Evolutionary conservation across 2,329 filamentous ascomycete genomes (phyloP).

Genomic region (Chaetomium strumarium): DNA sequence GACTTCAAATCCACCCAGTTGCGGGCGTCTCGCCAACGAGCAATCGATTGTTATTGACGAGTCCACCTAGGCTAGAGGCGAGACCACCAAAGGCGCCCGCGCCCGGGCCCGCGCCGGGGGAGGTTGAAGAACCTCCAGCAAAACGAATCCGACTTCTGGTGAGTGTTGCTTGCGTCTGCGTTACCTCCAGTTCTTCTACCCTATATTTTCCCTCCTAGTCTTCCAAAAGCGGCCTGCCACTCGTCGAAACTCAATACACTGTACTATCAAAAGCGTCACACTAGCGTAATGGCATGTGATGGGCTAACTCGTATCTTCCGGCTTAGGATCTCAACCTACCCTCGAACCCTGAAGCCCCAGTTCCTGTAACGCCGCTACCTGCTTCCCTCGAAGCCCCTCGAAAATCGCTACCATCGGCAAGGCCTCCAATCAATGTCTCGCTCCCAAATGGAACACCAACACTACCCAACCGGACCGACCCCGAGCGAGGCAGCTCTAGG

Average conservation of each 20-base stretch:
- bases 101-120: neutral
- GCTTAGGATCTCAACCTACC: neutral
- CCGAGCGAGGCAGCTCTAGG: neutral
- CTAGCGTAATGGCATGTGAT: too few relatives aligned
- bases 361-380: neutral
- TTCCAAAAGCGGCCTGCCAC: too few relatives aligned
- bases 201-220: too few relatives aligned
- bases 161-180: neutral
- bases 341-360: neutral
- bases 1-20: neutral
- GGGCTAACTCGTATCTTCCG: too few relatives aligned
- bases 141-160: constrained; percentile 2
- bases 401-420: neutral
- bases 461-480: neutral
- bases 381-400: neutral
- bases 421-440: too few relatives aligned
- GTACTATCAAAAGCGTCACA: too few relatives aligned
- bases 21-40: neutral
- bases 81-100: neutral
- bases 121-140: neutral
- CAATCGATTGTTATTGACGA: constrained; percentile 3
- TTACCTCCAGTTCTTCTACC: too few relatives aligned
- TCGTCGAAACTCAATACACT: too few relatives aligned
- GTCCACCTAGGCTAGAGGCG: neutral
- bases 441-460: neutral